A percentile compares a stretch with the other conserved stretches of the same genome.
Evolutionary conservation across 176 grass and related monocot species (phyloP).

Genomic region (Cocos nucifera): DNA sequence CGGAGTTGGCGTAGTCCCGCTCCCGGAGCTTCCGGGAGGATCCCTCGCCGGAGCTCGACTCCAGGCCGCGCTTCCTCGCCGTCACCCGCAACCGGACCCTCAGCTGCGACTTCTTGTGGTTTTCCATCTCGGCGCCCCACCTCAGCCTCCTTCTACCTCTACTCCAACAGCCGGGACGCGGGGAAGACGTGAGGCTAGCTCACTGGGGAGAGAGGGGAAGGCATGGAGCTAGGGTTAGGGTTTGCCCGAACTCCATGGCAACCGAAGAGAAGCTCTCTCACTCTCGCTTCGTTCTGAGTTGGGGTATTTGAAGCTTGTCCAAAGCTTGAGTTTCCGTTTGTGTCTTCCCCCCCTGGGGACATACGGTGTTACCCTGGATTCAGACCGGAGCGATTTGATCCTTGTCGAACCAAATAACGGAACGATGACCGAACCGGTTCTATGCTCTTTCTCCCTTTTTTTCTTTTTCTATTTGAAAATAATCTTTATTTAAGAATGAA

Average conservation of each 20-base stretch:
- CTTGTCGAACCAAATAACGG: too few relatives aligned
- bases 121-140: conserved; percentile 8
- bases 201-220: neutral
- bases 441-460: too few relatives aligned
- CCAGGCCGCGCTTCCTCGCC: conserved; percentile 6
- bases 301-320: too few relatives aligned
- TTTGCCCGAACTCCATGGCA: neutral
- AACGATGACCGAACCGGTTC: too few relatives aligned
- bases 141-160: neutral
- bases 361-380: too few relatives aligned
- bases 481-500: too few relatives aligned
- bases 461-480: too few relatives aligned
- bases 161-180: neutral
- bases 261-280: neutral
- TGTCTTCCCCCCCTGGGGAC: too few relatives aligned
- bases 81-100: conserved; percentile 18
- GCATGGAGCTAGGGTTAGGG: neutral
- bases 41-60: neutral
- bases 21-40: conserved; percentile 7
- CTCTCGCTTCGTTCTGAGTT: neutral
- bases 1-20: conserved; percentile 13
- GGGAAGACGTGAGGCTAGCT: neutral
- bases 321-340: too few relatives aligned
- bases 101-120: conserved; percentile 12
- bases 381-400: too few relatives aligned